phyloP scores from a whole-genome alignment of 2,329 filamentous ascomycete genomes.

The Monilinia polystroma region DNA sequence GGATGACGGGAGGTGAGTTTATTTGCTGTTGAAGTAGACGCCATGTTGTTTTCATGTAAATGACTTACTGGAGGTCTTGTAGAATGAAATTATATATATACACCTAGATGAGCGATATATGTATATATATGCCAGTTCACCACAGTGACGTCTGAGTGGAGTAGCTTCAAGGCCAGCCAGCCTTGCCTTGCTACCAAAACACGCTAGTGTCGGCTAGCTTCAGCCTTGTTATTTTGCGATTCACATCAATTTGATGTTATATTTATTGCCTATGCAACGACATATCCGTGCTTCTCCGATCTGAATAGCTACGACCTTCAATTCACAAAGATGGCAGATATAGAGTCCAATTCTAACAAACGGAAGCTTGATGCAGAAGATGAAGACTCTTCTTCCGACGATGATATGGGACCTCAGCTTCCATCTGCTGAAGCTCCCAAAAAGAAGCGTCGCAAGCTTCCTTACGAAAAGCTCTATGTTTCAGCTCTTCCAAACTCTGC shows the following conservation, averaged over 20 bases:
- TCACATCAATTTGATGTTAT: neutral
- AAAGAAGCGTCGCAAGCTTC: constrained; percentile 87
- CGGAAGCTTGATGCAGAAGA: constrained; percentile 45
- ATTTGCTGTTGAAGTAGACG: constrained; percentile 1
- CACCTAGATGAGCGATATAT: neutral
- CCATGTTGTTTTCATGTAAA: neutral
- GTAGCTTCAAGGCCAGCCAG: neutral
- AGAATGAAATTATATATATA: neutral
- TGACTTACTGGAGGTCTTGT: neutral
- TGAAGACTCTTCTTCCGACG: constrained; percentile 64
- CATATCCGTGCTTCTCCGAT: neutral
- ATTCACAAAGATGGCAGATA: constrained; percentile 39
- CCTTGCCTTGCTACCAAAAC: neutral
- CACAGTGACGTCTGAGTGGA: constrained; percentile 11
- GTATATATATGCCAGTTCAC: neutral
- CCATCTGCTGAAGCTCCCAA: constrained; percentile 76
- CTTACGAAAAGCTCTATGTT: constrained; percentile 93
- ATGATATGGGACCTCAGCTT: constrained; percentile 91
- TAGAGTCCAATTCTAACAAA: constrained; percentile 48
- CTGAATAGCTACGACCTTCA: neutral
- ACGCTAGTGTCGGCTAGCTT: neutral
- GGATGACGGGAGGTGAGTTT: constrained; percentile 48
- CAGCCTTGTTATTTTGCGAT: constrained; percentile 20
- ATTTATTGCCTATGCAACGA: neutral
- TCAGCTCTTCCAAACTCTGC: constrained; percentile 78